These are phyloP conservation scores for Mycena albidolilacea DNA, from an alignment of 768 basidiomycete genomes.

Conservation along the genomic window DNA sequence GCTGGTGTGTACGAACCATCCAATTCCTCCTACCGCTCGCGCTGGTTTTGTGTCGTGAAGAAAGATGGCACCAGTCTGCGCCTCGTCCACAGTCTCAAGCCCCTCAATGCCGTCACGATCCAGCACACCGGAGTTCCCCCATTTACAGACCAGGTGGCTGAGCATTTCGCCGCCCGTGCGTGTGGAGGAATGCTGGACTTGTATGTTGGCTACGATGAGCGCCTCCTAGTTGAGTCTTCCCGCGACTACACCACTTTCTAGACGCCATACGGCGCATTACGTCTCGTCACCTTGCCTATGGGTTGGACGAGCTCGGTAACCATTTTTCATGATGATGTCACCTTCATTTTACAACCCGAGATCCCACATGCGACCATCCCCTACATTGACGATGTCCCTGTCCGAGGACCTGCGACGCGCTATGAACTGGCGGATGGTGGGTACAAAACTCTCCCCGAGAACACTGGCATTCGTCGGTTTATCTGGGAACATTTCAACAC, in stretches of 20 bases:
- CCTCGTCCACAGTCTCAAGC: slow-evolving; percentile 39
- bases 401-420: slow-evolving; percentile 10
- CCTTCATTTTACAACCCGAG: background rate
- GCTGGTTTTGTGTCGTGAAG: too few species aligned
- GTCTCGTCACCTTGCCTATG: slow-evolving; percentile 46
- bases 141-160: slow-evolving; percentile 20
- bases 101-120: slow-evolving; percentile 39
- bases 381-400: slow-evolving; percentile 31
- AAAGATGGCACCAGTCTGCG: slow-evolving; percentile 33
- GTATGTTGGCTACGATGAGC: slow-evolving; percentile 47
- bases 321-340: too few species aligned
- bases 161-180: slow-evolving; percentile 5
- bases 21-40: too few species aligned
- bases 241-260: slow-evolving; percentile 51
- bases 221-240: slow-evolving; percentile 41
- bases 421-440: background rate
- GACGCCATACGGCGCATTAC: slow-evolving; percentile 41
- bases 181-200: slow-evolving; percentile 37
- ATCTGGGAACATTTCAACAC: slow-evolving; percentile 54
- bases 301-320: slow-evolving; percentile 43
- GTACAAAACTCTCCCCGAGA: slow-evolving; percentile 43
- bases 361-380: slow-evolving; percentile 23
- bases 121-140: slow-evolving; percentile 36
- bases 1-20: slow-evolving; percentile 3
- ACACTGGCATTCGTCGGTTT: slow-evolving; percentile 48